Conservation (phyloP, 2,329 filamentous ascomycete genomes). For the Nothomitra cinnamomea region DNA sequence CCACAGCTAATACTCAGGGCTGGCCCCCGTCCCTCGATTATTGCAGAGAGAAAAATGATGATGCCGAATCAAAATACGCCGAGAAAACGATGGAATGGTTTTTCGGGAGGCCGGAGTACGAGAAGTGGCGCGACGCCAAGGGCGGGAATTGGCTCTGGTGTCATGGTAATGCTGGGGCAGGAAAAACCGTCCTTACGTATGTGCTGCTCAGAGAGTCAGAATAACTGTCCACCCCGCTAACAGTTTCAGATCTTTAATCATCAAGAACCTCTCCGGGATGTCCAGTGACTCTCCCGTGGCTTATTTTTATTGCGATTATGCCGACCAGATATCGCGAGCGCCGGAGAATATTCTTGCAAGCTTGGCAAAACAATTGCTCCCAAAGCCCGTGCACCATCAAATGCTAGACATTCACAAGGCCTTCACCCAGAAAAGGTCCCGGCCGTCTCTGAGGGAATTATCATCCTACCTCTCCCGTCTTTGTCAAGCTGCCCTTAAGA, state of each 20-base stretch:
- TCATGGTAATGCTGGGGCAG: constrained; percentile 13
- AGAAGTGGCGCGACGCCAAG: neutral
- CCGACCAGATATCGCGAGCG: constrained; percentile 14
- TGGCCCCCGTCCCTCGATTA: neutral
- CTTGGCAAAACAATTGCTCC: constrained; percentile 15
- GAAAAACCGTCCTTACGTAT: constrained; percentile 14
- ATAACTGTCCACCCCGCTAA: neutral
- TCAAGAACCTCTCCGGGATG: constrained; percentile 12
- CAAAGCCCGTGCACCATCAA: constrained; percentile 11
- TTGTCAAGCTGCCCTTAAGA: constrained; percentile 12
- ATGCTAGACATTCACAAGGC: constrained; percentile 1
- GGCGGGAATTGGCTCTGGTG: constrained; percentile 10
- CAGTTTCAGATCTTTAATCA: constrained; percentile 11
- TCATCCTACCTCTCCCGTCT: constrained; percentile 10
- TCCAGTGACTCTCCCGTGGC: constrained; percentile 11
- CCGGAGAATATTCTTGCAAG: constrained; percentile 12
- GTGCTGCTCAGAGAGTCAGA: neutral
- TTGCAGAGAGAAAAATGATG: neutral
- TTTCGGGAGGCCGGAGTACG: neutral
- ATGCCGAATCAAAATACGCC: constrained; percentile 8
- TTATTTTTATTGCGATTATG: constrained; percentile 19
- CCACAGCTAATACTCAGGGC: neutral
- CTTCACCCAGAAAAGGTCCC: neutral
- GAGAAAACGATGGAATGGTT: constrained; percentile 13
- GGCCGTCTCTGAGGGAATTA: neutral